These are phyloP conservation scores for Fusarium scirpi DNA, from an alignment of 2,329 filamentous ascomycete species.

Conservation along the genomic window DNA sequence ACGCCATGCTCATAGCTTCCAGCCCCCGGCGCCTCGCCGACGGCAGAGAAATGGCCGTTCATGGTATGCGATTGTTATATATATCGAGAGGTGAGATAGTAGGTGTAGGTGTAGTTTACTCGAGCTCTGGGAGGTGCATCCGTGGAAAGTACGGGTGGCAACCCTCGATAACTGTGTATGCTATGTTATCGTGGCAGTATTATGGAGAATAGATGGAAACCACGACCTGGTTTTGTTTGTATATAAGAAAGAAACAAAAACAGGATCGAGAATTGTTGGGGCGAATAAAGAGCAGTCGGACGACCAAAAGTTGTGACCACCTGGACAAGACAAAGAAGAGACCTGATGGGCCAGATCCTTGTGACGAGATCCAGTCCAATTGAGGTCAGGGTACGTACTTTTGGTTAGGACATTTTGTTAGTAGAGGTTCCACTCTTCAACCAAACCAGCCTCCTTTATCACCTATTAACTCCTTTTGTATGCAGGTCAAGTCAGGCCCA, in stretches of 20 bases:
- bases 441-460: conserved; percentile 18
- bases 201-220: not conserved
- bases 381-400: conserved; percentile 35
- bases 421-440: conserved; percentile 18
- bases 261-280: conserved; percentile 36
- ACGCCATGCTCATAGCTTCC: conserved; percentile 90
- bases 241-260: not conserved
- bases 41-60: conserved; percentile 85
- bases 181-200: conserved; percentile 20
- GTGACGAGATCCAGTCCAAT: conserved; percentile 27
- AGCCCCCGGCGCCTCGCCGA: conserved; percentile 73
- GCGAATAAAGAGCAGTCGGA: conserved; percentile 37
- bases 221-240: not conserved
- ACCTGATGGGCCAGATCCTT: conserved; percentile 36
- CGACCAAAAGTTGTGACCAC: conserved; percentile 46
- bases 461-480: conserved; percentile 23
- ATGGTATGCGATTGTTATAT: conserved; percentile 57
- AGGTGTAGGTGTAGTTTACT: conserved; percentile 13
- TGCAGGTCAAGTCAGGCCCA: conserved; percentile 17
- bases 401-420: not conserved
- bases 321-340: conserved; percentile 39
- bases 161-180: conserved; percentile 26
- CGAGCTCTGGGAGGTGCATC: conserved; percentile 36
- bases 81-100: conserved; percentile 15
- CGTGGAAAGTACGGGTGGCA: conserved; percentile 31